phyloP scores from a whole-genome alignment of 2,329 filamentous ascomycete species.

The Apiospora hydei region DNA sequence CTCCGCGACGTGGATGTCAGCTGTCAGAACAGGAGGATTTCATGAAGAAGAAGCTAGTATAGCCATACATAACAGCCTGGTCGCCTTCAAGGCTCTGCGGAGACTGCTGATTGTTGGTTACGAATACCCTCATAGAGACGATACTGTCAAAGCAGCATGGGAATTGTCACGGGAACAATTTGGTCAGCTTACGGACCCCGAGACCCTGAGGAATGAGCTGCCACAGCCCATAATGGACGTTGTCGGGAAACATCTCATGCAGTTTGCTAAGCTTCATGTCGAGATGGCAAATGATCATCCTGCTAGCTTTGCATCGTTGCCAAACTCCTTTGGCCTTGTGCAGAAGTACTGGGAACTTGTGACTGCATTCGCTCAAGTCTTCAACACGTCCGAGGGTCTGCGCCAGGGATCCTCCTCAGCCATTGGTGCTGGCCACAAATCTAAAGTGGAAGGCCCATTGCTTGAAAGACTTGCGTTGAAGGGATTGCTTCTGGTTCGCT shows the following conservation, averaged over 20 bases:
- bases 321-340: slow-evolving; percentile 78
- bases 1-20: slow-evolving; percentile 71
- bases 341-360: slow-evolving; percentile 87
- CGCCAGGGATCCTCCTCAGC: slow-evolving; percentile 47
- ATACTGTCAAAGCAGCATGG: slow-evolving; percentile 83
- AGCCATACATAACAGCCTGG: slow-evolving; percentile 78
- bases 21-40: slow-evolving; percentile 63
- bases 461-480: slow-evolving; percentile 83
- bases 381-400: slow-evolving; percentile 66
- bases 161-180: slow-evolving; percentile 78
- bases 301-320: slow-evolving; percentile 82
- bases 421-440: slow-evolving; percentile 46
- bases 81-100: slow-evolving; percentile 80
- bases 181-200: slow-evolving; percentile 73
- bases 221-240: slow-evolving; percentile 63
- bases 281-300: slow-evolving; percentile 83
- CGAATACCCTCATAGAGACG: slow-evolving; percentile 81
- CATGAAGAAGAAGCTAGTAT: slow-evolving; percentile 66
- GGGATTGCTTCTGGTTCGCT: slow-evolving; percentile 81
- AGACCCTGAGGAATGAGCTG: slow-evolving; percentile 62
- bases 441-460: slow-evolving; percentile 66
- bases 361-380: slow-evolving; percentile 77
- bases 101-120: slow-evolving; percentile 83
- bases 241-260: slow-evolving; percentile 86
- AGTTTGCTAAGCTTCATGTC: slow-evolving; percentile 90